A percentile compares a stretch with the other conserved stretches of the same genome.
phyloP scores from a whole-genome alignment of 2,329 filamentous ascomycete species.

The Huntiella moniliformis region DNA sequence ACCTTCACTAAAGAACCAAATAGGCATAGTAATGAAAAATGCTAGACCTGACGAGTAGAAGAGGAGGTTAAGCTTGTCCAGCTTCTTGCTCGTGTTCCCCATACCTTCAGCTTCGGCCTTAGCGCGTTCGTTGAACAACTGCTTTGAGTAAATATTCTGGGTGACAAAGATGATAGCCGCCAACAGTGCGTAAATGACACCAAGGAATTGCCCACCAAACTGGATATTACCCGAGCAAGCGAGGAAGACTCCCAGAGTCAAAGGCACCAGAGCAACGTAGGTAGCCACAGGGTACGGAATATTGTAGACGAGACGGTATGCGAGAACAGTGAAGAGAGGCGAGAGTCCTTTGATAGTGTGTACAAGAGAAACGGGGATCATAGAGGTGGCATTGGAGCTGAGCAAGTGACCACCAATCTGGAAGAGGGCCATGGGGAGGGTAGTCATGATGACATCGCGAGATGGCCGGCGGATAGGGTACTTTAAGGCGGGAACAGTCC shows the following conservation, averaged over 20 bases:
- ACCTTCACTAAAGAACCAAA: slow-evolving; percentile 89
- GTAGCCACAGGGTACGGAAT: slow-evolving; percentile 76
- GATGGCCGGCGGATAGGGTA: slow-evolving; percentile 69
- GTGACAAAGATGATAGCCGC: slow-evolving; percentile 93
- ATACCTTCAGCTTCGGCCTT: slow-evolving; percentile 58
- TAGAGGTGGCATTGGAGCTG: slow-evolving; percentile 80
- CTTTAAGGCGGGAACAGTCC: slow-evolving; percentile 57
- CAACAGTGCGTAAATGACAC: slow-evolving; percentile 73
- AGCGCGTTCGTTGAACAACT: slow-evolving; percentile 86
- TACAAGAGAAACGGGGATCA: slow-evolving; percentile 89
- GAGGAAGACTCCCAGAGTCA: slow-evolving; percentile 87
- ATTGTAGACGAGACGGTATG: slow-evolving; percentile 75
- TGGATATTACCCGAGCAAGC: slow-evolving; percentile 69
- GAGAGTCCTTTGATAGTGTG: slow-evolving; percentile 98
- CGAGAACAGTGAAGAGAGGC: slow-evolving; percentile 82
- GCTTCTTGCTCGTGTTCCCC: slow-evolving; percentile 48
- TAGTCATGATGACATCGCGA: slow-evolving; percentile 64
- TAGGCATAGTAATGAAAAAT: slow-evolving; percentile 69
- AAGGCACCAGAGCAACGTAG: slow-evolving; percentile 73
- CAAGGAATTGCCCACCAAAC: slow-evolving; percentile 72
- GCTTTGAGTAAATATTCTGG: slow-evolving; percentile 97
- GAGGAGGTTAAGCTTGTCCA: slow-evolving; percentile 90
- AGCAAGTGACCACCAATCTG: slow-evolving; percentile 87
- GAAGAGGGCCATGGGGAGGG: slow-evolving; percentile 79
- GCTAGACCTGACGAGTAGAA: slow-evolving; percentile 94